Base-by-base conservation (phyloP, 768 basidiomycete genomes). In the Suillus cothurnatus region DNA sequence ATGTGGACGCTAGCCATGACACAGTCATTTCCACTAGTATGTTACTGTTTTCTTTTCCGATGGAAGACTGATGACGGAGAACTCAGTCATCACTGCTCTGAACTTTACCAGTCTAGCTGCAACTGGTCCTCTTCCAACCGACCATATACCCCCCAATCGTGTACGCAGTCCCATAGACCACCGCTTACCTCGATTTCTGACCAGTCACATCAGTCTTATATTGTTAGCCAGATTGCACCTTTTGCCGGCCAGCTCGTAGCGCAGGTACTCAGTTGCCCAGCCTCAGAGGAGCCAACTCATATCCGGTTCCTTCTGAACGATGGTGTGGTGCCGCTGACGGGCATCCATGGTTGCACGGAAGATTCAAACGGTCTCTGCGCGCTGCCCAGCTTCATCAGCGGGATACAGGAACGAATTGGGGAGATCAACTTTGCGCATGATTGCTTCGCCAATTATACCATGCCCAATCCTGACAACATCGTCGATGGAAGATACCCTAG, bases 231-330 rank as follows among this genome's bases (percentile, higher is more conserved):
- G 66, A 76, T 83, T 66, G 76, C 77, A 8, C 82, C 84, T 3
- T 85, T 85, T 70, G 81, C 81, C 0, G 73, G 82, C n/a, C 81
- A 84, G 69, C 73, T 85, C 41, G 80, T 82, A 32, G 77, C 79
- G 39, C 84, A 85, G 65, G 77, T 85, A 11, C 71, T 84, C 43
- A 72, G 76, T 14, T 85, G 82, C 69, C 73, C 76, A 39, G 73
- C 70, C 52, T 62, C 64, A 8, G 59, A 67, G 49, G 63, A 71
- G 3, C 68, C 73, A 6, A 73, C 76, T 17, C 71, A 79, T 62
- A 79, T 84, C 64, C 74, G 84, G 21, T 78, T 81, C 72, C 75
- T 84, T 55, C 73, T 84, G 31, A 86, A 86, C 69, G 85, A 86
- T 68, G 84, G 76, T 2, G 77, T 81, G 5, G 73, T 84, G 1